Evolutionary conservation across 805 yeast species (phyloP).

Genomic region (Yamadazyma paraphyllophila): DNA sequence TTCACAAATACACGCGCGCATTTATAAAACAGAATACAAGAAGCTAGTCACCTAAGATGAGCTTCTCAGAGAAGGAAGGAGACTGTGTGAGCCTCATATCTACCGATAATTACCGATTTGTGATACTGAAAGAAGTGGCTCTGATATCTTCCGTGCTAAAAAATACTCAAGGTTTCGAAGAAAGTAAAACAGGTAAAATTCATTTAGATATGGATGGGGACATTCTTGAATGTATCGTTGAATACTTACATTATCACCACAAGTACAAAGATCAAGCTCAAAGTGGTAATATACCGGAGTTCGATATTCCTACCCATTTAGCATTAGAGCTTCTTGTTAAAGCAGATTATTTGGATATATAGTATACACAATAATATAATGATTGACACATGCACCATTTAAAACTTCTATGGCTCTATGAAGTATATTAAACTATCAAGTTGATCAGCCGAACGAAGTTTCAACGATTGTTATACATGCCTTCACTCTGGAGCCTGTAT

Average conservation of each 20-base stretch:
- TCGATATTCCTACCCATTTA: constrained; percentile 89
- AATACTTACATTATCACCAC: constrained; percentile 73
- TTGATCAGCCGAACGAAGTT: neutral
- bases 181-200: constrained; percentile 60
- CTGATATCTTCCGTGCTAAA: constrained; percentile 58
- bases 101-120: constrained; percentile 63
- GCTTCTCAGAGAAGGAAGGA: constrained; percentile 18
- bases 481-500: neutral
- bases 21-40: neutral
- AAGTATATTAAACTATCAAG: neutral
- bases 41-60: neutral
- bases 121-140: constrained; percentile 72
- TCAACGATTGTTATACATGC: too few species aligned
- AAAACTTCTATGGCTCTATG: neutral
- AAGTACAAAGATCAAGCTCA: constrained; percentile 59
- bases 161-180: constrained; percentile 51
- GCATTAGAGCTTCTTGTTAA: constrained; percentile 89
- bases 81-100: constrained; percentile 66
- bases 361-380: neutral
- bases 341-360: constrained; percentile 82
- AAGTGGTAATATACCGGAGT: constrained; percentile 69
- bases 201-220: constrained; percentile 65
- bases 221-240: constrained; percentile 75
- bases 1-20: neutral
- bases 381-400: neutral